Evolutionary conservation across 148 eudicot species (phyloP), one percentile per base, ranked within the genome.

Genomic region (Fallopia convolvulus): DNA sequence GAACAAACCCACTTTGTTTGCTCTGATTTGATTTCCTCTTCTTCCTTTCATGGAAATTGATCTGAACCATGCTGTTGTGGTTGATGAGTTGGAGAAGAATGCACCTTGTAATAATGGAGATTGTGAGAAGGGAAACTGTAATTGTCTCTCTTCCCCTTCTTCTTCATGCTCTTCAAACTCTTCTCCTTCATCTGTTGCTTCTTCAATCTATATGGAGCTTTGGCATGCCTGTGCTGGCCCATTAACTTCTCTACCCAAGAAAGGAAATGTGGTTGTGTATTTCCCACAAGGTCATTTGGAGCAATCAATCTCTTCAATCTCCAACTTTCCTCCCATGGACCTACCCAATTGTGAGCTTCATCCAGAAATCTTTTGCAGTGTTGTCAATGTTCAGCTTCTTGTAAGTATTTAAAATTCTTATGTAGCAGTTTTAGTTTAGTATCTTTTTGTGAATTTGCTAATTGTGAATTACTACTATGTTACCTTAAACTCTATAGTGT

Each of bases 181-280:
- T 42, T 84, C 88, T 33, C 82, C 87, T 61, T 72, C 78, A 14
- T 41, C 72, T 75, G 60, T 70, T 68, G 81, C 65, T 78, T 50
- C 89, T 32, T 83, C 89, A 42, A 82, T 85, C 21, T 87, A 85
- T 60, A 84, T 68, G 89, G 97, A 93, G 81, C 94, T 93, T 44
- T 91, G 98, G 98, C 90, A 91, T 87, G 98, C 98, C 30, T 90
- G 97, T 91, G 93, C 93, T 84, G 98, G 97, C 0, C 93, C 98
- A 70, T 83, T 90, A 7, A 88, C 88, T 33, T 83, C 76, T 50
- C 82, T 90, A 18, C 98, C 97, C 30, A 87, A 76, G 77, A 90
- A 90, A 75, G 93, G 97, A 46, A 88, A 88, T 88, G 91, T 90
- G 76, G 93, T 93, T 81, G 97, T 90, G 44, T 93, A 93, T 65